phyloP scores from a whole-genome alignment of 2,329 filamentous ascomycete species.

The Colletotrichum australisinense region DNA sequence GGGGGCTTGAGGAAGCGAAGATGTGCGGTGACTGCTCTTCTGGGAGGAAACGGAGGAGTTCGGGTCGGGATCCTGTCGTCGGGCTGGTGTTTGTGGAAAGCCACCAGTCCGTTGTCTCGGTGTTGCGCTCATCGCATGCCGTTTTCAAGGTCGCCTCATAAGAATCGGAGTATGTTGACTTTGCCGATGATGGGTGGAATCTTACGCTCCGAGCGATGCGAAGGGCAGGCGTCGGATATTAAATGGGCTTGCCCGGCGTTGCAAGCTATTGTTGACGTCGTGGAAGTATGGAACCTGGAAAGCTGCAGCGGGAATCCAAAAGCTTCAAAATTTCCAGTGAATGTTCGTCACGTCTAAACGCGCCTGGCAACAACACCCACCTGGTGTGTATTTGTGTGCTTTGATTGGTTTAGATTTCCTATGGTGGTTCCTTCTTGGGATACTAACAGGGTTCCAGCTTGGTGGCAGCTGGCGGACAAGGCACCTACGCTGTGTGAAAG shows the following conservation, averaged over 20 bases:
- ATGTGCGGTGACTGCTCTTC: constrained; percentile 27
- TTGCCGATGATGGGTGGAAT: neutral
- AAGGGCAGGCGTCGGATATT: neutral
- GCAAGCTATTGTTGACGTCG: constrained; percentile 25
- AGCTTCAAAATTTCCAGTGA: constrained; percentile 34
- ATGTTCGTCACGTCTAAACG: constrained; percentile 54
- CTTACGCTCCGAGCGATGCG: neutral
- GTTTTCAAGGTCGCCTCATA: constrained; percentile 43
- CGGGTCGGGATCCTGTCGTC: constrained; percentile 42
- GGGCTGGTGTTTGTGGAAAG: constrained; percentile 79
- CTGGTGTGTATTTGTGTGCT: neutral
- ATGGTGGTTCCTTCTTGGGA: neutral
- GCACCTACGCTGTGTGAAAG: constrained; percentile 12
- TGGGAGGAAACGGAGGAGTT: constrained; percentile 29
- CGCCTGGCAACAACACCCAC: constrained; percentile 38
- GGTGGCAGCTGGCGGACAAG: neutral
- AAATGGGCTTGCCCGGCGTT: constrained; percentile 17
- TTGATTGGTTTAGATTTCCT: neutral
- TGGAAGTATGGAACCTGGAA: constrained; percentile 1
- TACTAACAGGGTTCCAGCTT: constrained; percentile 24
- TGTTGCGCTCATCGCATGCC: constrained; percentile 85
- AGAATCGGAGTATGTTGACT: constrained; percentile 1
- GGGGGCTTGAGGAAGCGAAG: constrained; percentile 59
- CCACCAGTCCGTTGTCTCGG: constrained; percentile 85
- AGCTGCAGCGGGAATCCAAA: constrained; percentile 6